Conservation (phyloP, 805 yeast species). For the Kodamaea jinghongensis region DNA sequence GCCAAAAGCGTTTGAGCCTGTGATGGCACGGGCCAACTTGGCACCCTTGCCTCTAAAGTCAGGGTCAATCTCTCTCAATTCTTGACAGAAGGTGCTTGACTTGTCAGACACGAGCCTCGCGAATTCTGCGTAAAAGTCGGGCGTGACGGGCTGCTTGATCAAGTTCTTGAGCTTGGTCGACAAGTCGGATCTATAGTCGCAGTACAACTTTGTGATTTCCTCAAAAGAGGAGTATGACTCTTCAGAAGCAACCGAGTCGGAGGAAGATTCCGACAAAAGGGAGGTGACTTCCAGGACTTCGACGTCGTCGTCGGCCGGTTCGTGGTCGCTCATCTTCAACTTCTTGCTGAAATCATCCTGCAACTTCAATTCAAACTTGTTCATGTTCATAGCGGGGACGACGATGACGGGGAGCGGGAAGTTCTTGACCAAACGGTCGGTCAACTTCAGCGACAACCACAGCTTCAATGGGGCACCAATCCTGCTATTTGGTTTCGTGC, state of each 20-base stretch:
- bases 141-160: constrained; percentile 19
- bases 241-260: constrained; percentile 23
- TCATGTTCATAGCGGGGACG: constrained; percentile 60
- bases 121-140: constrained; percentile 27
- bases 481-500: constrained; percentile 47
- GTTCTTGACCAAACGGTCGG: constrained; percentile 62
- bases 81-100: constrained; percentile 34
- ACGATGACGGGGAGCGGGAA: constrained; percentile 66
- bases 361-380: constrained; percentile 46
- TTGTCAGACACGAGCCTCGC: constrained; percentile 31
- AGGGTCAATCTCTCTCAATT: constrained; percentile 35
- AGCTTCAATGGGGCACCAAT: constrained; percentile 52
- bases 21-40: constrained; percentile 38
- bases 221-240: constrained; percentile 38
- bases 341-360: constrained; percentile 23
- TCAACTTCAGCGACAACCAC: constrained; percentile 60
- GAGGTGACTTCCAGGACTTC: constrained; percentile 18
- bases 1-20: constrained; percentile 42
- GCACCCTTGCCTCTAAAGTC: constrained; percentile 42
- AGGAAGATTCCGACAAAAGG: constrained; percentile 14
- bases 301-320: constrained; percentile 7
- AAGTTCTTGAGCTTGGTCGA: constrained; percentile 13
- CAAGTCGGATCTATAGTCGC: constrained; percentile 25
- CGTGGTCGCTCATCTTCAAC: constrained; percentile 13
- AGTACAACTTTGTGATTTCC: constrained; percentile 36